phyloP scores from a whole-genome alignment of 202 grass and related monocot species.

The Setaria italica region DNA sequence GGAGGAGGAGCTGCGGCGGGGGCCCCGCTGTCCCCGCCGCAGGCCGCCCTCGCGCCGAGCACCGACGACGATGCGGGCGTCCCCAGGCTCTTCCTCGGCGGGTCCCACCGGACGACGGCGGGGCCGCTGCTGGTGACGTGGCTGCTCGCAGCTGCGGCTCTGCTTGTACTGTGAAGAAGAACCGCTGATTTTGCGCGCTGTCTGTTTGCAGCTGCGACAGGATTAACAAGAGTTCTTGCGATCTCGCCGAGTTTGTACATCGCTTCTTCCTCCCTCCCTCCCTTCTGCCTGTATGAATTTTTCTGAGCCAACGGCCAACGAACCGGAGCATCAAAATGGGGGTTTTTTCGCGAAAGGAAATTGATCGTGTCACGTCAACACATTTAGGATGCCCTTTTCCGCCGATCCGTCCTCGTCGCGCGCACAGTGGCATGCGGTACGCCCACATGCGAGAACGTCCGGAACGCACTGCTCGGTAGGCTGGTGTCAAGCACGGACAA shows the following conservation, averaged over 20 bases:
- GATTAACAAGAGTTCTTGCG: neutral
- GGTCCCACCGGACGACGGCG: slow-evolving; percentile 34
- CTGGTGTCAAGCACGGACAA: neutral
- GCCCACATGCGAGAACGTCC: slow-evolving; percentile 17
- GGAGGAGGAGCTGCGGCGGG: slow-evolving; percentile 30
- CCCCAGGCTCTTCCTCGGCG: slow-evolving; percentile 42
- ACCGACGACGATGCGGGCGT: slow-evolving; percentile 34
- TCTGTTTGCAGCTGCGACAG: neutral
- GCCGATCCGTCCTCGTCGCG: neutral
- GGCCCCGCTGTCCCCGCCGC: neutral
- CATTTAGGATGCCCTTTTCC: neutral
- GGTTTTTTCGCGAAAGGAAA: neutral
- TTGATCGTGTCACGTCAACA: neutral
- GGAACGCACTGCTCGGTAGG: slow-evolving; percentile 1
- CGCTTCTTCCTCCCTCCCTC: neutral
- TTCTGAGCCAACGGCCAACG: neutral
- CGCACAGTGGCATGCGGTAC: neutral
- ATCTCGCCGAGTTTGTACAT: no score
- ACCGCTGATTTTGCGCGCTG: neutral
- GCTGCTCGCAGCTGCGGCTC: slow-evolving; percentile 20
- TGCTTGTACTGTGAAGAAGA: slow-evolving; percentile 42
- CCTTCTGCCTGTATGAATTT: neutral
- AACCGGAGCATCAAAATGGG: no score
- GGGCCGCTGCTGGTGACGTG: slow-evolving; percentile 43
- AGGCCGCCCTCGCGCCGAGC: slow-evolving; percentile 18